Conservation (phyloP, 495 filamentous ascomycete genomes). For the Daldinia concentrica region DNA sequence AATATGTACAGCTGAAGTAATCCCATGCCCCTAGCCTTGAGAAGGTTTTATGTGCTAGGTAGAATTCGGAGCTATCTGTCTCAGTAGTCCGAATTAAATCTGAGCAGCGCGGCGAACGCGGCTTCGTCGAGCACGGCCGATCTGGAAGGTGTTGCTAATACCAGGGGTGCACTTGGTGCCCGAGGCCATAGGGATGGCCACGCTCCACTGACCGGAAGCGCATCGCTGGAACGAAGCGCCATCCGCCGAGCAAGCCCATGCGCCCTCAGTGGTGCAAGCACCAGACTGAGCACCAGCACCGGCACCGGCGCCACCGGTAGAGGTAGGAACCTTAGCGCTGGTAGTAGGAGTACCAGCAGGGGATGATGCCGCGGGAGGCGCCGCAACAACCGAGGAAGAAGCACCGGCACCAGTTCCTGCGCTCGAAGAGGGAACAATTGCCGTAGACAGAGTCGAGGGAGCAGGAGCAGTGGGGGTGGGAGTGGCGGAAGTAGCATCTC, state of each 20-base stretch:
- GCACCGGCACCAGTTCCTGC: slow-evolving; percentile 38
- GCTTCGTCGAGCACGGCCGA: slow-evolving; percentile 30
- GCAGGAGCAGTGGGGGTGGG: background rate
- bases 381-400: slow-evolving; percentile 29
- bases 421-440: slow-evolving; percentile 30
- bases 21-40: background rate
- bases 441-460: slow-evolving; percentile 40
- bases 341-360: slow-evolving; percentile 35
- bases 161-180: slow-evolving; percentile 70
- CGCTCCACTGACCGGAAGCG: slow-evolving; percentile 69
- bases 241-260: slow-evolving; percentile 70
- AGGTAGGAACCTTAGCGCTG: slow-evolving; percentile 24
- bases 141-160: slow-evolving; percentile 54
- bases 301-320: slow-evolving; percentile 29
- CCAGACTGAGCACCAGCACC: slow-evolving; percentile 31
- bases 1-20: slow-evolving; percentile 21
- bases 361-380: slow-evolving; percentile 24
- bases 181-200: slow-evolving; percentile 59
- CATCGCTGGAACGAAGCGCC: slow-evolving; percentile 72
- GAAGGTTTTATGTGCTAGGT: background rate
- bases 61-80: too few relatives aligned
- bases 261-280: slow-evolving; percentile 62
- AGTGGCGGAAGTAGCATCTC: slow-evolving; percentile 11
- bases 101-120: slow-evolving; percentile 29
- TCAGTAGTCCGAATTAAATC: background rate